Percentiles rank a stretch among this genome's conserved stretches.
phyloP scores from a whole-genome alignment of 495 filamentous ascomycete genomes.

The Penicillium egyptiacum region DNA sequence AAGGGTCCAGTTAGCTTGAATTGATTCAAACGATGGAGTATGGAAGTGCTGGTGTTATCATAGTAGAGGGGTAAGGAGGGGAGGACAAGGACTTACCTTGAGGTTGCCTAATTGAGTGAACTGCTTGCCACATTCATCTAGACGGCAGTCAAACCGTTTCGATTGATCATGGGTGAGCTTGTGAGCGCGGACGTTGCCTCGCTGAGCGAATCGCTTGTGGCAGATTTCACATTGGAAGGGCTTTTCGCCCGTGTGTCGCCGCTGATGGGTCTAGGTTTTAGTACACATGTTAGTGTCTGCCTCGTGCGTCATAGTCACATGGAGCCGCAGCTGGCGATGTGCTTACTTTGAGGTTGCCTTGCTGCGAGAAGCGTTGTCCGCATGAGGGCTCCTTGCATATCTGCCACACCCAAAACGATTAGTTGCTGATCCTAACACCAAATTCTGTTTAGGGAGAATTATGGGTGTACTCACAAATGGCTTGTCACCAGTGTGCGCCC shows the following conservation, averaged over 20 bases:
- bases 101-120: conserved; percentile 90
- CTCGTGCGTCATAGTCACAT: not conserved
- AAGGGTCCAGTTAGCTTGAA: conserved; percentile 5
- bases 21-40: not conserved
- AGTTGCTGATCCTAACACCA: not conserved
- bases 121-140: conserved; percentile 79
- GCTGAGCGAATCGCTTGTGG: conserved; percentile 78
- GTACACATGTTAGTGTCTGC: not conserved
- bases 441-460: not conserved
- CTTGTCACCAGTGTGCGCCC: conserved; percentile 87
- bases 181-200: conserved; percentile 85
- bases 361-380: conserved; percentile 79
- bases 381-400: conserved; percentile 72
- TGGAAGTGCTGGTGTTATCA: not conserved
- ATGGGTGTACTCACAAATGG: conserved; percentile 69
- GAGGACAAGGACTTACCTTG: conserved; percentile 55
- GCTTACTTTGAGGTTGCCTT: conserved; percentile 82
- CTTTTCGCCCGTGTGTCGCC: conserved; percentile 82
- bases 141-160: conserved; percentile 77
- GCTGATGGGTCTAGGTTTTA: conserved; percentile 68
- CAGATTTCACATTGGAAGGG: conserved; percentile 84
- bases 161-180: conserved; percentile 73
- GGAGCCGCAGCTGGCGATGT: not conserved
- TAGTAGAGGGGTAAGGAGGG: not conserved
- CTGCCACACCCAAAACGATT: conserved; percentile 39